Evolutionary conservation across 1,284 basidiomycete genomes (phyloP).

Genomic region (Melampsora americana): DNA sequence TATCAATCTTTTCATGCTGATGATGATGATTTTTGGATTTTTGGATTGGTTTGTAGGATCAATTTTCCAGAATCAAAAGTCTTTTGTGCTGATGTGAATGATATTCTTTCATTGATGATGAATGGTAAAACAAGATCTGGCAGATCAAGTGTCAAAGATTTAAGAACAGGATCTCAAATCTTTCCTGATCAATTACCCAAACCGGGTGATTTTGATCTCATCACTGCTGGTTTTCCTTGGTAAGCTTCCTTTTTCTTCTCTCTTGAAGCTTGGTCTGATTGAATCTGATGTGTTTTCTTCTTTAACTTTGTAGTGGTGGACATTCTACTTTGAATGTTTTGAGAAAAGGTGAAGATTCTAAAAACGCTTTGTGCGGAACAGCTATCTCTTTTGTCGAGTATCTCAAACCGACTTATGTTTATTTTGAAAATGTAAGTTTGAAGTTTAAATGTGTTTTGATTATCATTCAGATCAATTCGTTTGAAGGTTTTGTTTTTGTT

Average conservation of each 20-base stretch:
- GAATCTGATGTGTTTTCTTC: not conserved
- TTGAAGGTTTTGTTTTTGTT: not conserved
- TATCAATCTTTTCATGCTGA: no score
- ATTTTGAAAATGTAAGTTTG: constrained; percentile 33
- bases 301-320: constrained; percentile 9
- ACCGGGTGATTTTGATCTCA: constrained; percentile 28
- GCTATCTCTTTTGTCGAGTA: constrained; percentile 24
- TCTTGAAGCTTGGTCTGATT: not conserved
- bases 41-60: not conserved
- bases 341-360: constrained; percentile 25
- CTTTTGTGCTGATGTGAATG: constrained; percentile 35
- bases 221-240: constrained; percentile 41
- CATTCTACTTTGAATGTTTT: constrained; percentile 32
- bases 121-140: not conserved
- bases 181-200: constrained; percentile 2
- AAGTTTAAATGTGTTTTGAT: not conserved
- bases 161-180: constrained; percentile 24
- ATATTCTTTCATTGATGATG: constrained; percentile 21
- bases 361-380: constrained; percentile 33
- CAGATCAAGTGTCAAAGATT: not conserved
- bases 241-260: not conserved
- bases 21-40: no score
- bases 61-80: constrained; percentile 24
- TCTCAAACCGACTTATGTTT: constrained; percentile 27
- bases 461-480: not conserved